Base-by-base conservation (phyloP, 2,329 filamentous ascomycete species). In the Leptographium galeiforme region DNA sequence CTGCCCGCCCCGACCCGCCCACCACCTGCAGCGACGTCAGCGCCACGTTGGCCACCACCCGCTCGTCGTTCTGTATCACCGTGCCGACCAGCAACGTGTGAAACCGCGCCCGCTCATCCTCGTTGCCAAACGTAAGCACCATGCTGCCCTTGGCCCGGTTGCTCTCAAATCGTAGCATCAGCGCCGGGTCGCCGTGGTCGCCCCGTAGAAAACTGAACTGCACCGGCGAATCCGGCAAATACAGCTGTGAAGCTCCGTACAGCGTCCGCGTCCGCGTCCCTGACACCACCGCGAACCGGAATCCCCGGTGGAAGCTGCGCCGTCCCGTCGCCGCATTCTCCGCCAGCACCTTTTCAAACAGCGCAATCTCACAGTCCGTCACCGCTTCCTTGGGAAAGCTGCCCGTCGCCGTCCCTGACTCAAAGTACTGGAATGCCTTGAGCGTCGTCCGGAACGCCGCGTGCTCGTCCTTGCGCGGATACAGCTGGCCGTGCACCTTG, bases 401-500 rank as follows among this genome's bases (percentile, higher is more conserved):
- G 55, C 81, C 77, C 14, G 84, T 75, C 55, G 85, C 75, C n/a
- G 81, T 72, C 59, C 81, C 78, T 1, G 82, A 75, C 62, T 94
- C 88, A 62, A 89, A 84, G 64, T 91, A 93, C 61, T 91, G 87
- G 58, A 94, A 88, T 32, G 83, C 78, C 46, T 80, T 79, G 10
- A 95, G 70, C 1, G 78, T 82, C 8, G 79, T 76, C 61, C 84
- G 80, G 63, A 87, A 89, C 2, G 85, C 73, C 53, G 85, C 67
- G 2, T 72, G 73, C 67, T 96, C 90, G 51, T 87, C 85, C 34
- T 75, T 73, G 43, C 81, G 77, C 8, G 82, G 80, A 39, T 81
- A 80, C 44, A 95, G 72, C 51, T 81, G 86, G 32, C 76, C 75
- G 62, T 89, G 84, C 2, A 91, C 80, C 61, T 86, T 88, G 58